Evolutionary conservation across 106 monocot genomes (phyloP).

Genomic region (Dendrobium officinale): DNA sequence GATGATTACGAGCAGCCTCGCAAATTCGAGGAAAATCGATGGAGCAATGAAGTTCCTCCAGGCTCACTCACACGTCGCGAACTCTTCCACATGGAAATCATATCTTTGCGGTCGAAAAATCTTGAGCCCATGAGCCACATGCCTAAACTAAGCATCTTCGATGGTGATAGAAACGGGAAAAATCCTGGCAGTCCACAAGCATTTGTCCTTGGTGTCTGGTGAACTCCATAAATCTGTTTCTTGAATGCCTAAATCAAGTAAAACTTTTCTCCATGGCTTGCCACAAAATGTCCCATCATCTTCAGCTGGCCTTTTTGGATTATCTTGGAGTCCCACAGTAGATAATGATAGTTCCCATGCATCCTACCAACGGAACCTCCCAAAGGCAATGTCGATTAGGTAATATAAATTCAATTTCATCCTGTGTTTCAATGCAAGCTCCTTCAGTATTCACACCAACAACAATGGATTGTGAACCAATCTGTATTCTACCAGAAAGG

Average conservation of each 20-base stretch:
- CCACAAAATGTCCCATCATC: constrained; percentile 87
- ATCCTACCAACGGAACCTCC: constrained; percentile 79
- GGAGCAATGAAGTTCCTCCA: constrained; percentile 79
- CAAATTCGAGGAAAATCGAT: constrained; percentile 74
- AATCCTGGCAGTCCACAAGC: constrained; percentile 88
- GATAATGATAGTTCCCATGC: constrained; percentile 36
- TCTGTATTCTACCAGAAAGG: constrained; percentile 75
- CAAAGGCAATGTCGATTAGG: constrained; percentile 87
- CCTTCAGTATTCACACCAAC: constrained; percentile 71
- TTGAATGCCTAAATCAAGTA: constrained; percentile 58
- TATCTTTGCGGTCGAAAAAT: constrained; percentile 11
- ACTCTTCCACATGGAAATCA: constrained; percentile 64
- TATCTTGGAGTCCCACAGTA: constrained; percentile 95
- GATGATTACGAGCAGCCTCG: constrained; percentile 46
- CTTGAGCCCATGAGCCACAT: constrained; percentile 83
- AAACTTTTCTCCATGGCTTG: constrained; percentile 81
- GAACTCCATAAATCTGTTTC: constrained; percentile 70
- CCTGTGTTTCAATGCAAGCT: constrained; percentile 8
- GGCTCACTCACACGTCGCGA: constrained; percentile 67
- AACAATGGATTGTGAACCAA: constrained; percentile 79
- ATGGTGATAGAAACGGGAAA: constrained; percentile 49
- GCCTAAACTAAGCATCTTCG: constrained; percentile 59
- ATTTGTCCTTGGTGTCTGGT: constrained; percentile 26
- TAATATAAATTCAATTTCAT: constrained; percentile 32
- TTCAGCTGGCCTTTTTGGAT: constrained; percentile 58